These are phyloP conservation scores for Knoxia roxburghii DNA, from an alignment of 257 asterid species.

Conservation along the genomic window DNA sequence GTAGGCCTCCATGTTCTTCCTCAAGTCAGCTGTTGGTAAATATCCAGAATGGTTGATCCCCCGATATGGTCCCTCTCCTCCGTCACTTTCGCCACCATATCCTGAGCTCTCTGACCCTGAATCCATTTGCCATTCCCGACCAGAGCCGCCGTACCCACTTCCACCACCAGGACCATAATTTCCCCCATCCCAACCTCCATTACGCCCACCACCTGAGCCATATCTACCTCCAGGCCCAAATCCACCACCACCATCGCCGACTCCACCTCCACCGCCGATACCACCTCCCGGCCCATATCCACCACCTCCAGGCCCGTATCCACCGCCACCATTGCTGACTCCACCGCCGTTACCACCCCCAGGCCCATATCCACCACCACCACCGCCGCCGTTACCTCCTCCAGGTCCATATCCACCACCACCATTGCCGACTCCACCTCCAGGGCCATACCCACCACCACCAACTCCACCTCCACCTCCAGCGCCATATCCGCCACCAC, in stretches of 20 bases:
- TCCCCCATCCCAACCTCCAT: slow-evolving; percentile 13
- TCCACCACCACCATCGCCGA: slow-evolving; percentile 14
- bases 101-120: slow-evolving; percentile 20
- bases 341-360: slow-evolving; percentile 23
- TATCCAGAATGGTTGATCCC: slow-evolving; percentile 4
- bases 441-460: background rate
- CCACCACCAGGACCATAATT: slow-evolving; percentile 11
- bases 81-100: slow-evolving; percentile 16
- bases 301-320: slow-evolving; percentile 6
- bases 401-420: slow-evolving; percentile 20
- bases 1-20: background rate
- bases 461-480: background rate
- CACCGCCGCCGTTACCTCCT: slow-evolving; percentile 18
- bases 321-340: slow-evolving; percentile 28
- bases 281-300: too few species aligned
- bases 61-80: slow-evolving; percentile 20
- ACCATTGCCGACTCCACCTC: background rate
- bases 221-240: slow-evolving; percentile 17
- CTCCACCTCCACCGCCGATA: slow-evolving; percentile 14
- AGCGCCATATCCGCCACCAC: background rate
- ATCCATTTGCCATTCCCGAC: slow-evolving; percentile 12
- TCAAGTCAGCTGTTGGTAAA: background rate
- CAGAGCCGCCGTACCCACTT: slow-evolving; percentile 10
- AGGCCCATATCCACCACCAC: slow-evolving; percentile 4
- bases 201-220: slow-evolving; percentile 15